phyloP scores from a whole-genome alignment of 1,284 basidiomycete species.

The Rhodofomes roseus region DNA sequence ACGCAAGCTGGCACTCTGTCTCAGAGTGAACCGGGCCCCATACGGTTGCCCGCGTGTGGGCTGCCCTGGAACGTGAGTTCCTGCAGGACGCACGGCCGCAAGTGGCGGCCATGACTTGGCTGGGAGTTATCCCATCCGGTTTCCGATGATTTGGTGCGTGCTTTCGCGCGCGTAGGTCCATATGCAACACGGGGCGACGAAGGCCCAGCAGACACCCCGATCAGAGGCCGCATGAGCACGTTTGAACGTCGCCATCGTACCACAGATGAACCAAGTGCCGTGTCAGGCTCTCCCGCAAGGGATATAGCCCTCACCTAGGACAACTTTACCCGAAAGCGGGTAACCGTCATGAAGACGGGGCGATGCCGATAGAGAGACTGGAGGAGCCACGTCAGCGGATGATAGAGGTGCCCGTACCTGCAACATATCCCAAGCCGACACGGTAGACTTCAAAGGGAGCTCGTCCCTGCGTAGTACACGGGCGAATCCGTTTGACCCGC shows the following conservation, averaged over 20 bases:
- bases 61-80: too few relatives aligned
- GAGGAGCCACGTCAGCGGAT: not conserved
- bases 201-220: not conserved
- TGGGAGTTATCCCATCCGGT: too few relatives aligned
- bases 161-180: too few relatives aligned
- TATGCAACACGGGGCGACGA: not conserved
- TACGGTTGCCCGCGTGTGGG: too few relatives aligned
- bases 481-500: not conserved
- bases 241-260: too few relatives aligned
- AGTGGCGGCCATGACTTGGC: too few relatives aligned
- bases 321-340: not conserved
- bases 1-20: too few relatives aligned
- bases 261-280: too few relatives aligned
- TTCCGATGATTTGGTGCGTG: too few relatives aligned
- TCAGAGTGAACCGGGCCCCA: not conserved
- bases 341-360: slow-evolving; percentile 21
- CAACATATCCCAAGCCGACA: slow-evolving; percentile 25
- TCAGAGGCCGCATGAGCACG: not conserved
- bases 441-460: too few relatives aligned
- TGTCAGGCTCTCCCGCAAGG: too few relatives aligned
- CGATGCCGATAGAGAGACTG: slow-evolving; percentile 19
- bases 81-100: too few relatives aligned
- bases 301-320: not conserved
- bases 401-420: slow-evolving; percentile 21
- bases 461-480: not conserved